Evolutionary conservation across 2,329 filamentous ascomycete genomes (phyloP).

Genomic region (Periconia sp.): DNA sequence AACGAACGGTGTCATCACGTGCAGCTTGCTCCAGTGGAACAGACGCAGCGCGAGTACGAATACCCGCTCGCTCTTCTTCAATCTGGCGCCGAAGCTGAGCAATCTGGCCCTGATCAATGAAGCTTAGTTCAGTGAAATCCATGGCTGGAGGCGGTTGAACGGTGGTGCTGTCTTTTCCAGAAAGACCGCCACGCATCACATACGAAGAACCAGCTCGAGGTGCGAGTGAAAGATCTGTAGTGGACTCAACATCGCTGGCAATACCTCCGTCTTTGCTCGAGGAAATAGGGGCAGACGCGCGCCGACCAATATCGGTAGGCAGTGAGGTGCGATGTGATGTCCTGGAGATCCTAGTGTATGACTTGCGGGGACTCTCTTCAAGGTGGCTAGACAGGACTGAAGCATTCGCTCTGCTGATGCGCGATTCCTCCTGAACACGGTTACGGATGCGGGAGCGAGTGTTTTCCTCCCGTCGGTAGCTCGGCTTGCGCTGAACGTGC

Average conservation of each 20-base stretch:
- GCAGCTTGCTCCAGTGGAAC: conserved; percentile 29
- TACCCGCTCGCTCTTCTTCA: conserved; percentile 60
- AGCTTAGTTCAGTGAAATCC: conserved; percentile 60
- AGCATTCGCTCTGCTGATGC: conserved; percentile 35
- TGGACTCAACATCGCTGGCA: conserved; percentile 46
- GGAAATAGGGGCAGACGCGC: conserved; percentile 38
- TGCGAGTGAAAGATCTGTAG: conserved; percentile 47
- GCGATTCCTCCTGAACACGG: conserved; percentile 41
- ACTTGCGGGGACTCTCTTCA: conserved; percentile 30
- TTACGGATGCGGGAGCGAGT: conserved; percentile 40
- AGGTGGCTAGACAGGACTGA: conserved; percentile 21
- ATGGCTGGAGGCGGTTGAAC: conserved; percentile 38
- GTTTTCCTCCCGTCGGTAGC: conserved; percentile 39
- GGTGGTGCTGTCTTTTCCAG: conserved; percentile 14
- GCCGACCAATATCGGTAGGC: conserved; percentile 26
- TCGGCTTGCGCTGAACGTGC: conserved; percentile 31
- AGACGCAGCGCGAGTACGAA: conserved; percentile 36
- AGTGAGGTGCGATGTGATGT: conserved; percentile 20
- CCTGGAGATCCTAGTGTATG: conserved; percentile 29
- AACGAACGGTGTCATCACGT: conserved; percentile 48
- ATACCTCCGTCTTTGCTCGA: conserved; percentile 25
- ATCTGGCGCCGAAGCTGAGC: conserved; percentile 60
- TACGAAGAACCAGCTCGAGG: conserved; percentile 32
- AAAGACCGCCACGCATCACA: conserved; percentile 29
- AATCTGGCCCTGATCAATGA: conserved; percentile 60